Evolutionary conservation across 257 asterid species (phyloP), one percentile per base, ranked within the genome.

Genomic region (Ehretia macrophylla): DNA sequence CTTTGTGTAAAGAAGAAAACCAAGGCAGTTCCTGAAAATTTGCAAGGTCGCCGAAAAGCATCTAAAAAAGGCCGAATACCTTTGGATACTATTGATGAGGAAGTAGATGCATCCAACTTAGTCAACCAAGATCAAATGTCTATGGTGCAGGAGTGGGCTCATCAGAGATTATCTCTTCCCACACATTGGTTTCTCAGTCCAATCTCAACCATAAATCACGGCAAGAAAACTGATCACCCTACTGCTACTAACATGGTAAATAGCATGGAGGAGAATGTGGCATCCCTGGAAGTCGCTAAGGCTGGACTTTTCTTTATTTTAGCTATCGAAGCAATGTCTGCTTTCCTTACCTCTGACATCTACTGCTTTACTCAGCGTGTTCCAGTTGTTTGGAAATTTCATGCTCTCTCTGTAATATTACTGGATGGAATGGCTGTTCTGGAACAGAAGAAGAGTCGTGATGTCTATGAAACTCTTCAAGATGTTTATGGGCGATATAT

Each of bases 81-180:
- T 16, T 77, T 93, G 51, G 95, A 80, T 68, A 81, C 99, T 40
- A 93, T 93, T 74, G 73, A 73, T 17, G 99, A 93, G 81, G 83
- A 79, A 55, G 42, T 22, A 55, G 85, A 71, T 53, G 74, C 56
- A 61, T 69, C 74, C 56, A 60, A 38, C 11, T 10, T 14, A 17
- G 45, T 45, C 51, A 69, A 56, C 54, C 68, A 73, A 63, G 74
- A 32, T 59, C 58, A 75, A 18, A 77, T 77, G 56, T 75, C 90
- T 60, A 74, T 92, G 76, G 72, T 51, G 42, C 63, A 52, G 50
- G 95, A 85, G 74, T 89, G 99, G 97, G 95, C 96, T 42, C 67
- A 64, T 73, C 99, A 93, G 79, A 79, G 90, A 69, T 66, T 89
- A 79, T 97, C 94, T 72, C 94, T 93, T 75, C 99, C 99, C 38